phyloP scores from a whole-genome alignment of 441 rosid genomes.

The Populus hybrid region DNA sequence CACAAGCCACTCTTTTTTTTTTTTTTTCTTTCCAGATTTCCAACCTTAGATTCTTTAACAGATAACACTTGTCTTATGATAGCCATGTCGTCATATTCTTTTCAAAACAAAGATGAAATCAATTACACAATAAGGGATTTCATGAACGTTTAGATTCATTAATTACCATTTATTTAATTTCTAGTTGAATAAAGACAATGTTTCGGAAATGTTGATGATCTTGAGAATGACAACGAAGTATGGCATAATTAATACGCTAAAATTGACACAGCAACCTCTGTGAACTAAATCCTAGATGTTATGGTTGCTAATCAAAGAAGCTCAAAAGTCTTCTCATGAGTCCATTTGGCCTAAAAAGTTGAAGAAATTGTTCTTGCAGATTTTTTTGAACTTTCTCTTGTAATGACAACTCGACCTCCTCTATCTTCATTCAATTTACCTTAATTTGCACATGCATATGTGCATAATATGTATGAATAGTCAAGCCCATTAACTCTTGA shows the following conservation, averaged over 20 bases:
- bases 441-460: neutral
- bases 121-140: neutral
- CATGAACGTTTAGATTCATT: neutral
- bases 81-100: too few relatives aligned
- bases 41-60: too few relatives aligned
- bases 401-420: neutral
- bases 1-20: too few relatives aligned
- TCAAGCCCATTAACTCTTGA: neutral
- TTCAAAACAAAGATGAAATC: too few relatives aligned
- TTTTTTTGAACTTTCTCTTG: neutral
- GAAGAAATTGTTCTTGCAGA: neutral
- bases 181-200: neutral
- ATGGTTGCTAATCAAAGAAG: neutral
- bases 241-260: neutral
- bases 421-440: neutral
- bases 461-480: too few relatives aligned
- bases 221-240: neutral
- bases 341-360: neutral
- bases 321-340: neutral
- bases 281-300: neutral
- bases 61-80: too few relatives aligned
- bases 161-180: neutral
- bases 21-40: neutral
- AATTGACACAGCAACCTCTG: neutral
- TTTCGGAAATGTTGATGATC: neutral